Percentiles rank a stretch among this genome's conserved stretches.
phyloP scores from a whole-genome alignment of 2,329 filamentous ascomycete species.

The Calonectria pteridis region DNA sequence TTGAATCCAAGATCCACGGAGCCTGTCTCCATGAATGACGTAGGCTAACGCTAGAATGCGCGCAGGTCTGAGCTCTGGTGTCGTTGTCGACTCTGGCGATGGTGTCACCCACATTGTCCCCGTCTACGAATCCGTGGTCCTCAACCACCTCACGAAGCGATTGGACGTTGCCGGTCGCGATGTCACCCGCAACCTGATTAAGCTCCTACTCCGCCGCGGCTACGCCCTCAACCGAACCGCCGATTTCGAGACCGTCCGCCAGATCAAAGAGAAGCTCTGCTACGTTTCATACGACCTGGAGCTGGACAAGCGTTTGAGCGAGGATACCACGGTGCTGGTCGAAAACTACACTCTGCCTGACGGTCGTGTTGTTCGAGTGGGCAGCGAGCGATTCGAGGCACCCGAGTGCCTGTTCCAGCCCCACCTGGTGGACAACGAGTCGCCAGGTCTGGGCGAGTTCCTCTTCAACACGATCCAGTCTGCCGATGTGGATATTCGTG shows the following conservation, averaged over 20 bases:
- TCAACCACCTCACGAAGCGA: slow-evolving; percentile 95
- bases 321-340: slow-evolving; percentile 96
- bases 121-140: slow-evolving; percentile 97
- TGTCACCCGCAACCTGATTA: slow-evolving; percentile 98
- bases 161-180: slow-evolving; percentile 97
- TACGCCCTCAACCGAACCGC: slow-evolving; percentile 98
- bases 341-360: slow-evolving; percentile 98
- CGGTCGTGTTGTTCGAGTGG: slow-evolving; percentile 94
- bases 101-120: slow-evolving; percentile 99
- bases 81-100: slow-evolving; percentile 98
- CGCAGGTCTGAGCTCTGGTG: slow-evolving; percentile 85
- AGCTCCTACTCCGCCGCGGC: slow-evolving; percentile 89
- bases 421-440: slow-evolving; percentile 96
- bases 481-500: slow-evolving; percentile 94
- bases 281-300: slow-evolving; percentile 99
- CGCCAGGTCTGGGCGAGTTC: slow-evolving; percentile 96
- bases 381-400: slow-evolving; percentile 97
- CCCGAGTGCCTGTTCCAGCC: slow-evolving; percentile 99
- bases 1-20: not conserved
- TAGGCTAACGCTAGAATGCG: slow-evolving; percentile 24
- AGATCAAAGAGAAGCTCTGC: slow-evolving; percentile 99
- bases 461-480: slow-evolving; percentile 99
- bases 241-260: slow-evolving; percentile 98
- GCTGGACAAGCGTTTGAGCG: slow-evolving; percentile 93
- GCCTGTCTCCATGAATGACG: not conserved